Evolutionary conservation across 1,284 basidiomycete genomes (phyloP), one percentile per base, ranked within the genome.

Genomic region (Cutaneotrichosporon dermatis): DNA sequence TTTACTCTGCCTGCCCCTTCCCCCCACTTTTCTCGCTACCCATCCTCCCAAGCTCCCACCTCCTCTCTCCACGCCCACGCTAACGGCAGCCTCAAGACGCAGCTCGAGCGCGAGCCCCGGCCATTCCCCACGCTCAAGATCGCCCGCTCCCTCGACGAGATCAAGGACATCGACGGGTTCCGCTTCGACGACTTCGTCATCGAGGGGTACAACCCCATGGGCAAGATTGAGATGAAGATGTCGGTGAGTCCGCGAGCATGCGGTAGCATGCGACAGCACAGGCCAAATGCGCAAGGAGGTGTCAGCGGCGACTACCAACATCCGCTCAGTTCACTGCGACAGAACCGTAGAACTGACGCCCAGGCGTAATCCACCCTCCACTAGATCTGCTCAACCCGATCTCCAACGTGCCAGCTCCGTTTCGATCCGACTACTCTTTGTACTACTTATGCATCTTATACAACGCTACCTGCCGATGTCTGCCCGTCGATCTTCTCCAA

Each of bases 181-280:
- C 82, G 79, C 59, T 84, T 82, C 53, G 86, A 86, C 16, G 93
- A 99, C 76, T 87, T 99, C 62, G 82, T 87, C 46, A 85, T 99
- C 8, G 86, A 89, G 60, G 89, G 88, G 0, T 99, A 99, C 74
- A 83, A 89, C 64, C 89, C 90, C 10, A 85, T 92, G 74, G 87
- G 88, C 6, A 84, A 85, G 67, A 92, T 99, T 70, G 83, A 90
- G 55, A 98, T 99, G 95, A 93, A 93, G 82, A 98, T 98, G 95
- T 94, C 91, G 75, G 91, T 43, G 41, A 44, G 51, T 53, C 25
- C 25, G 25, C 2, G 25, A 25, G 25, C 25, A 25, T 25, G 25
- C 25, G 25, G 25, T 25, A 25, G 25, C 25, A 25, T 25, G 25
- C 25, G 25, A 25, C 25, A 25, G 25, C 25, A 25, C 25, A 25